Conservation (phyloP, 2,329 filamentous ascomycete species). For the Aspergillus melleus region DNA sequence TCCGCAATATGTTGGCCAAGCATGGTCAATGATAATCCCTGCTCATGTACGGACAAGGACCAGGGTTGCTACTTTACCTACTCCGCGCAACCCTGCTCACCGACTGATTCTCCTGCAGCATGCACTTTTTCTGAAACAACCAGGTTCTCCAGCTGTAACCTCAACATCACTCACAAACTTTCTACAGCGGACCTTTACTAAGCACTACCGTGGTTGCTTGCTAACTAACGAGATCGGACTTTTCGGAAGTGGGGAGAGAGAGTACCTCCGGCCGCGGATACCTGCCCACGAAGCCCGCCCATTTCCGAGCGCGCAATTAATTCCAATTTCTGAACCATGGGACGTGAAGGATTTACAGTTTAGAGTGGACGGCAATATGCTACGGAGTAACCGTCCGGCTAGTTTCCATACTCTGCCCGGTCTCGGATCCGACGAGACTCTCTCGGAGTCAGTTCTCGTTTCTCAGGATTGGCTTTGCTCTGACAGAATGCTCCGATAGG, state of each 20-base stretch:
- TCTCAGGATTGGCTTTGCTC: neutral
- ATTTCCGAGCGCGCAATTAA: neutral
- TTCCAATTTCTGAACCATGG: neutral
- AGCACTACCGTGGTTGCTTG: neutral
- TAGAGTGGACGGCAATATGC: conserved; percentile 1
- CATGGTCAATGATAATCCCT: no score
- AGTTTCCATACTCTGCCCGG: neutral
- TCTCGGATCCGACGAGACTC: conserved; percentile 4
- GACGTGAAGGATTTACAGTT: conserved; percentile 16
- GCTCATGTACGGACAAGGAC: neutral
- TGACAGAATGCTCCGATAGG: neutral
- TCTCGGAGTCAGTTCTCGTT: neutral
- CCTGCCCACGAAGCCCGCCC: conserved; percentile 3
- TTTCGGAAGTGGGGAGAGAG: conserved; percentile 5
- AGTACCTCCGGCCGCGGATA: no score
- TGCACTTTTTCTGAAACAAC: neutral
- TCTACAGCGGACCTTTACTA: neutral
- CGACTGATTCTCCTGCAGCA: neutral
- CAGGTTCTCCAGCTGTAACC: neutral
- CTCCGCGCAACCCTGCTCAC: neutral
- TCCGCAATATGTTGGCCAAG: neutral
- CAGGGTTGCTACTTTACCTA: neutral
- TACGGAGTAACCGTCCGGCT: neutral
- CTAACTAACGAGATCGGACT: conserved; percentile 5
- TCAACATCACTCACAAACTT: neutral